Evolutionary conservation across 306 rosid genomes (phyloP).

Genomic region (Mucuna pruriens): DNA sequence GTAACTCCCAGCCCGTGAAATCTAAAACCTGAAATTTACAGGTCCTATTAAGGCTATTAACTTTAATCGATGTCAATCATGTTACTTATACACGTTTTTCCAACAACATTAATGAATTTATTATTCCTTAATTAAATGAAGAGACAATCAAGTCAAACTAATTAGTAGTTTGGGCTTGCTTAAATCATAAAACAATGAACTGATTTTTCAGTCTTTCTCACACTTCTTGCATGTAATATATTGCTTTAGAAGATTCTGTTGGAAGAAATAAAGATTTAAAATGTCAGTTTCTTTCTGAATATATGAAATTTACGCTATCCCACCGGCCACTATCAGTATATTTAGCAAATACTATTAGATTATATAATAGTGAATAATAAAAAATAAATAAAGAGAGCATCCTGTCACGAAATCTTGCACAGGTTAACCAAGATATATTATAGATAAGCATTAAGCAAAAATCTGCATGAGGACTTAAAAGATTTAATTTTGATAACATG

Average conservation of each 20-base stretch:
- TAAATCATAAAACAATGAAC: slow-evolving; percentile 49
- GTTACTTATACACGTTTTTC: slow-evolving; percentile 54
- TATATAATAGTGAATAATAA: neutral
- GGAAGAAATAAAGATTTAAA: slow-evolving; percentile 40
- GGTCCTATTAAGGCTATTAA: slow-evolving; percentile 36
- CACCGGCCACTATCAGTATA: slow-evolving; percentile 39
- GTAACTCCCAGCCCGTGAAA: slow-evolving; percentile 26
- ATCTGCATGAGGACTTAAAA: neutral
- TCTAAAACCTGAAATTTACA: slow-evolving; percentile 35
- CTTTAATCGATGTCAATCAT: slow-evolving; percentile 49
- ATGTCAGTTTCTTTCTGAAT: slow-evolving; percentile 21
- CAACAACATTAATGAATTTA: slow-evolving; percentile 43
- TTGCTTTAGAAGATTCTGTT: slow-evolving; percentile 39
- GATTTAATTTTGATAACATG: slow-evolving; percentile 34
- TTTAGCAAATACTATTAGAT: neutral
- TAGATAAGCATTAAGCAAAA: slow-evolving; percentile 29
- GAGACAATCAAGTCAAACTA: slow-evolving; percentile 47
- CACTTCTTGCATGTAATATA: slow-evolving; percentile 8
- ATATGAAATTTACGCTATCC: slow-evolving; percentile 43
- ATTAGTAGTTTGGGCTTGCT: slow-evolving; percentile 48
- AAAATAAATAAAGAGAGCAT: neutral
- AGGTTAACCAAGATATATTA: slow-evolving; percentile 9
- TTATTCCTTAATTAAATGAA: slow-evolving; percentile 52
- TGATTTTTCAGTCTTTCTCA: slow-evolving; percentile 51
- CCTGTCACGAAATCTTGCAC: neutral